Conservation (phyloP, 2,329 filamentous ascomycete species). For the Tolypocladium ophioglossoides region DNA sequence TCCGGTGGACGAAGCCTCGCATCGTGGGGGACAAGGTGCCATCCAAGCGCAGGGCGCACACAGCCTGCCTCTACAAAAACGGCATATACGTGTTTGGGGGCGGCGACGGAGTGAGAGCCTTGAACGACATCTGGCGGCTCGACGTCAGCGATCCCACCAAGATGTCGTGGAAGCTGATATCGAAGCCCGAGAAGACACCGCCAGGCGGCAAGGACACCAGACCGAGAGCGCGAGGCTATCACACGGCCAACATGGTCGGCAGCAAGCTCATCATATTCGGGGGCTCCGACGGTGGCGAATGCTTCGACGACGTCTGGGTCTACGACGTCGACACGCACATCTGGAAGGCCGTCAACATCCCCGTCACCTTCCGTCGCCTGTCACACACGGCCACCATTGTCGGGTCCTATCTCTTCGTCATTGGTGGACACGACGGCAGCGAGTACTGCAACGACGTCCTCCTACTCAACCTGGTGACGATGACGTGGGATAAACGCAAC, state of each 20-base stretch:
- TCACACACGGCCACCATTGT: conserved; percentile 61
- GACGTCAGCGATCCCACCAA: conserved; percentile 56
- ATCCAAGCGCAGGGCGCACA: conserved; percentile 55
- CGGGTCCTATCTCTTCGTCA: conserved; percentile 58
- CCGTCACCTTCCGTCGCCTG: conserved; percentile 51
- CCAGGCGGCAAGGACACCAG: conserved; percentile 25
- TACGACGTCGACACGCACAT: conserved; percentile 54
- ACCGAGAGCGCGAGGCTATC: conserved; percentile 57
- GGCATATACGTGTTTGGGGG: conserved; percentile 65
- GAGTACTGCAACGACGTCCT: conserved; percentile 62
- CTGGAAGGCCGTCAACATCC: conserved; percentile 50
- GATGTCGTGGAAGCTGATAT: conserved; percentile 60
- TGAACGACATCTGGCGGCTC: conserved; percentile 64
- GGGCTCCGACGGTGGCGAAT: conserved; percentile 59
- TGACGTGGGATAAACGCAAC: conserved; percentile 60
- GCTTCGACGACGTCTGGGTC: conserved; percentile 64
- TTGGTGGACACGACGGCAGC: conserved; percentile 59
- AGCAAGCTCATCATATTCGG: conserved; percentile 63
- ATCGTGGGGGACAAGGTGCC: conserved; percentile 48
- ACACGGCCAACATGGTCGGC: conserved; percentile 64
- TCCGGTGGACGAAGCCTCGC: conserved; percentile 53
- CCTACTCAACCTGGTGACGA: conserved; percentile 58
- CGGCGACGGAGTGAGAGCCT: conserved; percentile 57
- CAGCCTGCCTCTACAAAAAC: conserved; percentile 60
- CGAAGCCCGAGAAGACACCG: conserved; percentile 28